Evolutionary conservation across 768 basidiomycete species (phyloP).

Genomic region (Leccinum barrowsii): DNA sequence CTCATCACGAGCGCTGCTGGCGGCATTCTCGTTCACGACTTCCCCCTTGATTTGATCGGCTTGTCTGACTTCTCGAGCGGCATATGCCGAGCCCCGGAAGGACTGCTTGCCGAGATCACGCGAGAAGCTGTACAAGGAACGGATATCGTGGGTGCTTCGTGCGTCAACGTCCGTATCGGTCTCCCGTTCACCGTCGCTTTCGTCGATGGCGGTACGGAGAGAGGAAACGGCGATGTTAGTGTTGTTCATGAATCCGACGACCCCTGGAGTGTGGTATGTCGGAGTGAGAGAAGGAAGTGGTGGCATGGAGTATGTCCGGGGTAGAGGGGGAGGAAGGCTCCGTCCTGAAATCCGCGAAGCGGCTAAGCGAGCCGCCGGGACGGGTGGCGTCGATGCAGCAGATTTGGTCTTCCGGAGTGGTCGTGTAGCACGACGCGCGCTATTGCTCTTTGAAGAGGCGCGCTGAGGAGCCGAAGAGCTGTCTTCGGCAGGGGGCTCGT

Average conservation of each 20-base stretch:
- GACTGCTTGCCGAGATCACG: constrained; percentile 28
- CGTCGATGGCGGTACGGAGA: constrained; percentile 33
- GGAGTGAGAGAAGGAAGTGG: constrained; percentile 29
- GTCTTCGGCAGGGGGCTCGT: constrained; percentile 23
- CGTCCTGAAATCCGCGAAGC: constrained; percentile 33
- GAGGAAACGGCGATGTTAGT: constrained; percentile 36
- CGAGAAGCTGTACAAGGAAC: constrained; percentile 33
- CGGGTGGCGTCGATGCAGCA: constrained; percentile 34
- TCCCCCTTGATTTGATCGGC: constrained; percentile 21
- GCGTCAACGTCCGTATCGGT: constrained; percentile 32
- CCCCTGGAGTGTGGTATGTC: constrained; percentile 25
- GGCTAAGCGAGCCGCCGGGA: constrained; percentile 31
- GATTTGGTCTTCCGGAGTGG: constrained; percentile 35
- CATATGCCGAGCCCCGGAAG: constrained; percentile 22
- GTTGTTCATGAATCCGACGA: constrained; percentile 32
- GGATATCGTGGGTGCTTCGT: constrained; percentile 26
- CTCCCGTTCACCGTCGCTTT: constrained; percentile 33
- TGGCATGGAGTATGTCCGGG: constrained; percentile 33
- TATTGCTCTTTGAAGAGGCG: constrained; percentile 19
- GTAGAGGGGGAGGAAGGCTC: constrained; percentile 27
- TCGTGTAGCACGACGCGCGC: constrained; percentile 27
- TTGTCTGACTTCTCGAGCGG: constrained; percentile 22
- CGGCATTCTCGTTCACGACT: constrained; percentile 14
- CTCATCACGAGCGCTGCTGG: constrained; percentile 10
- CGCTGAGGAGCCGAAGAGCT: constrained; percentile 23